A percentile compares a stretch with the other conserved stretches of the same genome.
Evolutionary conservation across 345 rosid genomes (phyloP).

Genomic region (Carallia pectinifolia): DNA sequence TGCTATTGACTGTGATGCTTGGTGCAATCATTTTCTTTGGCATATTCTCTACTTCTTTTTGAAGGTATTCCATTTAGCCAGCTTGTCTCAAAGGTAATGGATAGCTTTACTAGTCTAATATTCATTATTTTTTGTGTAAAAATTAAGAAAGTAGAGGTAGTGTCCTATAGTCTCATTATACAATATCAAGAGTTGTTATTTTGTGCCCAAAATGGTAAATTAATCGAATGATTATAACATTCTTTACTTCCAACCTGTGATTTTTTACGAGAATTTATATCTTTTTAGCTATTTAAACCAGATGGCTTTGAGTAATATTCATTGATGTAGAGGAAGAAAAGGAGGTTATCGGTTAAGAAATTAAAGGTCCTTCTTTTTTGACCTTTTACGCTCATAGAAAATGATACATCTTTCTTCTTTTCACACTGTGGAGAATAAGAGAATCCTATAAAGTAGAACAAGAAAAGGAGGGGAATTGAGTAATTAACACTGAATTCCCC

Average conservation of each 20-base stretch:
- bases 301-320: not conserved
- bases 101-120: conserved; percentile 7
- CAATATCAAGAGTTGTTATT: no score
- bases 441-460: conserved; percentile 34
- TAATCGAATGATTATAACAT: no score
- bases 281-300: no score
- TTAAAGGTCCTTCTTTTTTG: conserved; percentile 18
- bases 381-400: conserved; percentile 8
- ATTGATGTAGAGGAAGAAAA: not conserved
- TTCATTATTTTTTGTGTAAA: no score
- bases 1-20: not conserved
- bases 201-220: no score
- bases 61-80: conserved; percentile 16
- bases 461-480: no score
- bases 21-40: not conserved
- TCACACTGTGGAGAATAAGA: conserved; percentile 7
- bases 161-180: no score
- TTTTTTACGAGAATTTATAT: no score
- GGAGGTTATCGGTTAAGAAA: not conserved
- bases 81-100: conserved; percentile 19
- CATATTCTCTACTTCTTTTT: conserved; percentile 23
- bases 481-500: not conserved
- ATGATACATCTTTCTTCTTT: conserved; percentile 6
- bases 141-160: no score
- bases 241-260: no score